Base-by-base conservation (phyloP, 2,329 filamentous ascomycete species). In the Colletotrichum horii region DNA sequence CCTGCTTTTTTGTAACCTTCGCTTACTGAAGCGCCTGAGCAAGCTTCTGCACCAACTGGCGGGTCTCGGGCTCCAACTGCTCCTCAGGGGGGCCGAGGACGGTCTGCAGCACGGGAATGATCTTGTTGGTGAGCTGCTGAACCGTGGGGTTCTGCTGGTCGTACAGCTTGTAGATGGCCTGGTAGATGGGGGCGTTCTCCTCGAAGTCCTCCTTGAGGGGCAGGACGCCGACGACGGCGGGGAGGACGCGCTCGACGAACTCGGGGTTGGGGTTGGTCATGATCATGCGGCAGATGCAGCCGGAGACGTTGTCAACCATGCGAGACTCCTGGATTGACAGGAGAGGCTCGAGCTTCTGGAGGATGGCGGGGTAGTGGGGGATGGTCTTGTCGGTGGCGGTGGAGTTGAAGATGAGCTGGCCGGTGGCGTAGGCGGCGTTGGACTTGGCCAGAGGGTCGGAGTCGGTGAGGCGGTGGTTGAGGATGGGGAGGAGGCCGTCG, bases 181-280 rank as follows among this genome's bases (percentile, higher is more conserved):
- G 91, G 87, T 94, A 99, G 76, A 98, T 93, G 11, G 97, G 96
- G 81, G 95, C 95, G 86, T 99, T 98, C 91, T 98, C 97, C 85
- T 98, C 96, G 80, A 92, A 98, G 84, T 98, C 97, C 83, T 98
- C 96, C 84, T 94, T 95, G 77, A 98, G 89, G 12, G 97, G 97
- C 48, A 98, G 91, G 32, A 96, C 90, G 76, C 91, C 91, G 72
- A 97, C 91, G 32, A 98, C 87, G 1, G 92, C 92, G 30, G 96
- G 96, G 2, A 99, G 91, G 24, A 98, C 95, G 76, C 98, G 93
- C 52, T 90, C 87, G 69, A 98, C 90, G 22, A 96, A 96, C 12
- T 97, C 93, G 79, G 91, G 91, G 79, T 96, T 93, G n/a, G 94
- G 93, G 85, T 98, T 93, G 81, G 94, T 94, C 83, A 95, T 91